Base-by-base conservation (phyloP, 2,329 filamentous ascomycete genomes). In the Xylaria hypoxylon region DNA sequence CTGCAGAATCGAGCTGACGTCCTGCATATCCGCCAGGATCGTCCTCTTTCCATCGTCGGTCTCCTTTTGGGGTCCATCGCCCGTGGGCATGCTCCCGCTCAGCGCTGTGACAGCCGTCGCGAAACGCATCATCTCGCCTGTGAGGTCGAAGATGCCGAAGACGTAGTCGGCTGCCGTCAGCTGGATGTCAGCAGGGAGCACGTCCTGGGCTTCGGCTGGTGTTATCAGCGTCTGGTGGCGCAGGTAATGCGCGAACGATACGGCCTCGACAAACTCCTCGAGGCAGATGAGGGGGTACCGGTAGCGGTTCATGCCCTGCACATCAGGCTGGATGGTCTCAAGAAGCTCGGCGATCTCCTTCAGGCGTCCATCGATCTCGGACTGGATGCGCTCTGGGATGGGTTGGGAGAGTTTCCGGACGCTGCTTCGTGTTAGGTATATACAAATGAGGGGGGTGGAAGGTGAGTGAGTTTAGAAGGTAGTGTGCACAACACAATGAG, bases 101-200 rank as follows among this genome's bases (percentile, higher is more conserved):
- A 94, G 91, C 0, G 94, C 94, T 77, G 97, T 92, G 28, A 90
- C 89, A 5, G 94, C 94, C 57, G 97, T 96, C 0, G 93, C 94
- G 79, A 97, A 98, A 33, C 94, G 88, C 96, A 99, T 99, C 83
- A 98, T 85, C 82, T 99, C 96, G 44, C 96, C 96, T 1, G 94
- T 94, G 72, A 98, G 87, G 78, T 99, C 96, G 75, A 97, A 97
- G 2, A 99, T 81, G 8, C 95, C 96, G 69, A 96, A 90, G 64
- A 97, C 81, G 77, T 97, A 98, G 79, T 99, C 96, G 62, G 95
- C 89, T 28, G 89, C 85, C 1, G 92, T 93, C 22, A 97, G 83
- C 0, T 83, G 74, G 2, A 97, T 85, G 1, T 83, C 84, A 0
- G 80, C 77, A 6, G 76, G 83, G 7, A 89, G 77, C 2, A 81